These are phyloP conservation scores for Mixia osmundae DNA, from an alignment of 1,284 basidiomycete genomes.

Conservation along the genomic window DNA sequence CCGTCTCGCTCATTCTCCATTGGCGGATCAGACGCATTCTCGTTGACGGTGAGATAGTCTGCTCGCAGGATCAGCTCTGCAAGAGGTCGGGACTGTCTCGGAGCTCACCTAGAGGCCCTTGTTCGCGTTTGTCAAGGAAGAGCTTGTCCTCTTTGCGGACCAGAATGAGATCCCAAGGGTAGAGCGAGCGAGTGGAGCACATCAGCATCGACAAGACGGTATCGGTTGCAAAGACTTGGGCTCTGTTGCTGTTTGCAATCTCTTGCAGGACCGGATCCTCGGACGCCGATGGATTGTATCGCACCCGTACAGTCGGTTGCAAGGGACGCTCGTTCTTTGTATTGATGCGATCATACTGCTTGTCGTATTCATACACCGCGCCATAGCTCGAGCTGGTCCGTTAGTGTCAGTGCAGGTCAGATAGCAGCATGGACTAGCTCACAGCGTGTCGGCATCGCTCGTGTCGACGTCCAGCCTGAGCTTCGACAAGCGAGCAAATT, in stretches of 20 bases:
- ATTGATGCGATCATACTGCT: conserved; percentile 80
- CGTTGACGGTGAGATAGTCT: conserved; percentile 92
- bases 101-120: conserved; percentile 53
- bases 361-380: conserved; percentile 79
- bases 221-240: conserved; percentile 81
- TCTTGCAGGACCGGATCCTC: conserved; percentile 90
- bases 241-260: conserved; percentile 50
- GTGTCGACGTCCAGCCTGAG: conserved; percentile 61
- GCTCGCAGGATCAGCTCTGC: neutral
- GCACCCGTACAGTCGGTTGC: conserved; percentile 78
- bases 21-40: conserved; percentile 91
- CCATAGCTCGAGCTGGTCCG: conserved; percentile 53
- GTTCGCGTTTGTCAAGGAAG: conserved; percentile 85
- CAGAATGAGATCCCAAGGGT: conserved; percentile 98
- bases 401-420: neutral
- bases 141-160: conserved; percentile 77
- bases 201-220: conserved; percentile 88
- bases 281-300: conserved; percentile 91
- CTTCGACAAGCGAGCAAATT: conserved; percentile 80
- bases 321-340: conserved; percentile 78
- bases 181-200: conserved; percentile 82
- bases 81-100: neutral
- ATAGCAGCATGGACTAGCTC: conserved; percentile 21
- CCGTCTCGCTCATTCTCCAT: conserved; percentile 52
- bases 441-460: conserved; percentile 65